These are phyloP conservation scores for Syzygium grande DNA, from an alignment of 345 rosid species.

Conservation along the genomic window DNA sequence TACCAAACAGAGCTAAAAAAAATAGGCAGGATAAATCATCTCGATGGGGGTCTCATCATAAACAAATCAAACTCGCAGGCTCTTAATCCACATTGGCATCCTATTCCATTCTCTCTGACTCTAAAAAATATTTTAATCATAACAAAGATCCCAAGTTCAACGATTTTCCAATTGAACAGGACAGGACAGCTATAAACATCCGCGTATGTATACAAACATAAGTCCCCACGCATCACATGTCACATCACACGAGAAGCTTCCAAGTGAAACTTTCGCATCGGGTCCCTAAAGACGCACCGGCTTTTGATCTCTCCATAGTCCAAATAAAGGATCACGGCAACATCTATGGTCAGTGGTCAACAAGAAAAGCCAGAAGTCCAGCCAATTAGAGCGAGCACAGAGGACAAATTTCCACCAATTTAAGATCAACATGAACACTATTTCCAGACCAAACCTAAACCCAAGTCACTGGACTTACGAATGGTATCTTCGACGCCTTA, in stretches of 20 bases:
- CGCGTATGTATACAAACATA: not conserved
- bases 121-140: not conserved
- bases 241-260: not conserved
- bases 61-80: not conserved
- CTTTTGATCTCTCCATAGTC: not conserved
- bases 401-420: not conserved
- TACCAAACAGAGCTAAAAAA: not conserved
- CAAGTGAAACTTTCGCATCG: not conserved
- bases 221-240: not conserved
- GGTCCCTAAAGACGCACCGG: not conserved
- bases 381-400: not conserved
- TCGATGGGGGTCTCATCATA: not conserved
- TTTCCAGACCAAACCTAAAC: not conserved
- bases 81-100: not conserved
- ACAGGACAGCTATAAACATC: not conserved
- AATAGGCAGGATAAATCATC: not conserved
- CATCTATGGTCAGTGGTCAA: not conserved
- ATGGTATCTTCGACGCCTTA: conserved; percentile 86
- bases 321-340: not conserved
- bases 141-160: not conserved
- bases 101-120: not conserved
- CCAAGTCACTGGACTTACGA: conserved; percentile 35
- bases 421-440: not conserved
- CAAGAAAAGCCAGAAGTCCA: not conserved
- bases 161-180: not conserved